These are phyloP conservation scores for Gyromitra esculenta DNA, from an alignment of 2,329 filamentous ascomycete species.

Conservation along the genomic window DNA sequence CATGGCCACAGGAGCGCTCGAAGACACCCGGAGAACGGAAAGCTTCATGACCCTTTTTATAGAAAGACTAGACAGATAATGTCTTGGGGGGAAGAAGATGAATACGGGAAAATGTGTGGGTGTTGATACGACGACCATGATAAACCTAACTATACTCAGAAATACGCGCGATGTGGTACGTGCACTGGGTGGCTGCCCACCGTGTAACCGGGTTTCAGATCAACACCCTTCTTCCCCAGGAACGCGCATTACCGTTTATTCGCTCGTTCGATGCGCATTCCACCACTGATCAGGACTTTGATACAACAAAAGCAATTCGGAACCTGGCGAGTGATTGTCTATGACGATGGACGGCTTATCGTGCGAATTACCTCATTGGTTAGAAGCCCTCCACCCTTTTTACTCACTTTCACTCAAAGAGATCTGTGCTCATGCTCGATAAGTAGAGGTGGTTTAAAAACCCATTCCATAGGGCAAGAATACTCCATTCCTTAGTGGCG, in stretches of 20 bases:
- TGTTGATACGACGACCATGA: neutral
- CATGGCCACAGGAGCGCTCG: neutral
- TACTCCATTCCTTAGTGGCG: neutral
- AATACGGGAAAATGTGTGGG: neutral
- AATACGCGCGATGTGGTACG: constrained; percentile 15
- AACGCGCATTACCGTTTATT: neutral
- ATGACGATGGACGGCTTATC: neutral
- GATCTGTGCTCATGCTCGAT: neutral
- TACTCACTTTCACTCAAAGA: neutral
- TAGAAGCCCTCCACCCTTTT: neutral
- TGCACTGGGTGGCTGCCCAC: neutral
- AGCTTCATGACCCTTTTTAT: constrained; percentile 9
- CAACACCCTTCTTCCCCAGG: neutral
- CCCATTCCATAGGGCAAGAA: neutral
- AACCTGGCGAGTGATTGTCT: constrained; percentile 5
- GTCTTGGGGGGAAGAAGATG: no score
- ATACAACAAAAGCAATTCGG: neutral
- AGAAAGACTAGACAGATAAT: neutral
- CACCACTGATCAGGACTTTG: neutral
- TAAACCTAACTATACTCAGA: neutral
- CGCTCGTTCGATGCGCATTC: neutral
- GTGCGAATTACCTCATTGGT: neutral
- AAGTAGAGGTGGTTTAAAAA: neutral
- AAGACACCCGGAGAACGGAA: constrained; percentile 13
- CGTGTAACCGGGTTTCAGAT: neutral